Evolutionary conservation across 2,329 filamentous ascomycete species (phyloP).

Genomic region (Rutstroemia sp.): DNA sequence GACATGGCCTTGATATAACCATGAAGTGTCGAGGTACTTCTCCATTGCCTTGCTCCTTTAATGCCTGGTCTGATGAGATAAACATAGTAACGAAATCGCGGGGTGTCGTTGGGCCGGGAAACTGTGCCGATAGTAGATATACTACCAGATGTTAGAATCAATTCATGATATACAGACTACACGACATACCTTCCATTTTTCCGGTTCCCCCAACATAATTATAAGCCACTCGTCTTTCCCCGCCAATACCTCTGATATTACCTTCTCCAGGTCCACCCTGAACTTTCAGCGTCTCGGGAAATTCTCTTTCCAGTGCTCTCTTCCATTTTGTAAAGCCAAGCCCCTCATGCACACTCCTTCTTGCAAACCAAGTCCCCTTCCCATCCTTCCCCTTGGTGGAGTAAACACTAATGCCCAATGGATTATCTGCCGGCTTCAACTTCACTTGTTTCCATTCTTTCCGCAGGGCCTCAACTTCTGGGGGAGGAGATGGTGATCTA

Average conservation of each 20-base stretch:
- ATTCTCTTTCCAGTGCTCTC: slow-evolving; percentile 69
- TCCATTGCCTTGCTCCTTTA: slow-evolving; percentile 19
- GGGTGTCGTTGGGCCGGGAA: slow-evolving; percentile 80
- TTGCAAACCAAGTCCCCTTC: slow-evolving; percentile 82
- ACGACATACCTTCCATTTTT: slow-evolving; percentile 50
- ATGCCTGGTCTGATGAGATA: slow-evolving; percentile 48
- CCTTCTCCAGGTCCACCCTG: slow-evolving; percentile 63
- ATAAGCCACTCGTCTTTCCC: slow-evolving; percentile 65
- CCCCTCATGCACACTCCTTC: slow-evolving; percentile 74
- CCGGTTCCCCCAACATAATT: slow-evolving; percentile 48
- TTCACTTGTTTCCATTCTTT: slow-evolving; percentile 82
- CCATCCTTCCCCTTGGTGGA: slow-evolving; percentile 75
- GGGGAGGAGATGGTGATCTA: slow-evolving; percentile 33
- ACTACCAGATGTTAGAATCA: slow-evolving; percentile 40
- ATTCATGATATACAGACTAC: neutral
- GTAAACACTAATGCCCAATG: slow-evolving; percentile 68
- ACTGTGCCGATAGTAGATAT: slow-evolving; percentile 80
- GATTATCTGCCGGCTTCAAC: slow-evolving; percentile 63
- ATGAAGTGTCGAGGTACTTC: slow-evolving; percentile 63
- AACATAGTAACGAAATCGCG: slow-evolving; percentile 81
- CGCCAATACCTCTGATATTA: slow-evolving; percentile 78
- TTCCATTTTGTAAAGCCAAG: slow-evolving; percentile 73
- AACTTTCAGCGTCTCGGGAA: slow-evolving; percentile 66
- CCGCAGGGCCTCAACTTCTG: slow-evolving; percentile 53
- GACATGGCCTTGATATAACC: slow-evolving; percentile 78